phyloP scores from a whole-genome alignment of 768 basidiomycete species.

The Phylloporus sp. region DNA sequence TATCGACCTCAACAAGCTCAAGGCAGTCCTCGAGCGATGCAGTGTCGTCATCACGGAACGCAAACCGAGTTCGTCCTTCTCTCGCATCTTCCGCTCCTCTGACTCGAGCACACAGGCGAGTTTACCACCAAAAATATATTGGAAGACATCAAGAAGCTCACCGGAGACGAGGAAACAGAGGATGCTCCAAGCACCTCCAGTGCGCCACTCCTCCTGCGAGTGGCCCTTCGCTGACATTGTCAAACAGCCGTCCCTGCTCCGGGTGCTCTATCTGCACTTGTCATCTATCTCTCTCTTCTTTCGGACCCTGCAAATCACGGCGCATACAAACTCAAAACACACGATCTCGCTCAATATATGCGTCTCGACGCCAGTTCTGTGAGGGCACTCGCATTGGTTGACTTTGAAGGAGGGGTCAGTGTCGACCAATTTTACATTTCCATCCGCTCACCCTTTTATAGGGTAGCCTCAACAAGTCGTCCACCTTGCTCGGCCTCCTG shows the following conservation, averaged over 20 bases:
- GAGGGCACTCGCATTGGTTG: conserved; percentile 81
- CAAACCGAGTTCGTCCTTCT: conserved; percentile 61
- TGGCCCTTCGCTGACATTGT: background rate
- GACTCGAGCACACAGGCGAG: conserved; percentile 51
- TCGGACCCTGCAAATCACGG: conserved; percentile 74
- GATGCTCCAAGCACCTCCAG: conserved; percentile 14
- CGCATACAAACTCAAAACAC: conserved; percentile 73
- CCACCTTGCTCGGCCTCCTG: conserved; percentile 81
- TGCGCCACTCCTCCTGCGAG: conserved; percentile 1
- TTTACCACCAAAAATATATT: conserved; percentile 76
- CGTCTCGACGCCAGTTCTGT: conserved; percentile 92
- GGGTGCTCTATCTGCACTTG: conserved; percentile 72
- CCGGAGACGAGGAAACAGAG: conserved; percentile 27
- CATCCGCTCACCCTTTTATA: conserved; percentile 18
- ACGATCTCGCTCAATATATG: conserved; percentile 94
- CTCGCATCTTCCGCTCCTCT: background rate
- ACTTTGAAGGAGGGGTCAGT: conserved; percentile 46
- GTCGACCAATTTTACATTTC: background rate
- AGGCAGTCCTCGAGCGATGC: conserved; percentile 83
- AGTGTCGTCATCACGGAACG: conserved; percentile 87
- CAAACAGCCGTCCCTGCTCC: conserved; percentile 67
- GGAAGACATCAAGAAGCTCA: conserved; percentile 59
- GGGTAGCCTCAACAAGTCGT: conserved; percentile 69
- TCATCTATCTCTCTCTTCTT: conserved; percentile 76
- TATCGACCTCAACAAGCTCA: conserved; percentile 82